Evolutionary conservation across 306 rosid genomes (phyloP).

Genomic region (Medicago arabica): DNA sequence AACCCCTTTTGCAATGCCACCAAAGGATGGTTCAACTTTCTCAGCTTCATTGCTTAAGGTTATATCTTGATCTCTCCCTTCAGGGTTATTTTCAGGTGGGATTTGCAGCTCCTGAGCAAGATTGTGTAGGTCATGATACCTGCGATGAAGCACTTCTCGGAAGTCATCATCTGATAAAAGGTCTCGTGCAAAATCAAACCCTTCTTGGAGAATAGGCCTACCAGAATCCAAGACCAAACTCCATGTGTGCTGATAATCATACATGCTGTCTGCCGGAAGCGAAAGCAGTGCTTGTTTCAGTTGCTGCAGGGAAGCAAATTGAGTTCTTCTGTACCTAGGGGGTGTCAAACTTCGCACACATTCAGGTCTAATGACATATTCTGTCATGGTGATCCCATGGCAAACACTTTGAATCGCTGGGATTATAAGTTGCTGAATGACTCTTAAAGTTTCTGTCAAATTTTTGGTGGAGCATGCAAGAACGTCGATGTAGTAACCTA

Average conservation of each 20-base stretch:
- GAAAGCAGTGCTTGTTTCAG: slow-evolving; percentile 85
- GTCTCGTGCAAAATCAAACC: slow-evolving; percentile 90
- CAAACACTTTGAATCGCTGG: slow-evolving; percentile 85
- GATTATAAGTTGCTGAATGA: slow-evolving; percentile 75
- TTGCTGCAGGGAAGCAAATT: slow-evolving; percentile 66
- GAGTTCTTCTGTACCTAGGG: slow-evolving; percentile 79
- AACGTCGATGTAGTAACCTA: slow-evolving; percentile 75
- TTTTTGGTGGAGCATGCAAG: slow-evolving; percentile 87
- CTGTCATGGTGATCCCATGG: slow-evolving; percentile 79
- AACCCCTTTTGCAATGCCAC: slow-evolving; percentile 97
- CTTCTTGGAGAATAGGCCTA: slow-evolving; percentile 59
- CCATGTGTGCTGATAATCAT: slow-evolving; percentile 98
- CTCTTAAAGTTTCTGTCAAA: slow-evolving; percentile 81
- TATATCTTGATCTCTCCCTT: slow-evolving; percentile 59
- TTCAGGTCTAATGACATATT: slow-evolving; percentile 79
- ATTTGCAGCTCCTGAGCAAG: slow-evolving; percentile 94
- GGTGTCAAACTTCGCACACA: slow-evolving; percentile 78
- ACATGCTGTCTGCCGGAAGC: slow-evolving; percentile 92
- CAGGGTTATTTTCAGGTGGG: slow-evolving; percentile 65
- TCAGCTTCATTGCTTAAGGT: slow-evolving; percentile 56
- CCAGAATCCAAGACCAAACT: slow-evolving; percentile 67
- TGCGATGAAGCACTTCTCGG: slow-evolving; percentile 79
- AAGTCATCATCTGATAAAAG: slow-evolving; percentile 90
- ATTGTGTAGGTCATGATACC: slow-evolving; percentile 83
- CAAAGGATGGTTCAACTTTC: slow-evolving; percentile 71